Percentiles rank a stretch among this genome's conserved stretches.
Evolutionary conservation across 805 yeast species (phyloP).

Genomic region (Nakazawaea anatomiae): DNA sequence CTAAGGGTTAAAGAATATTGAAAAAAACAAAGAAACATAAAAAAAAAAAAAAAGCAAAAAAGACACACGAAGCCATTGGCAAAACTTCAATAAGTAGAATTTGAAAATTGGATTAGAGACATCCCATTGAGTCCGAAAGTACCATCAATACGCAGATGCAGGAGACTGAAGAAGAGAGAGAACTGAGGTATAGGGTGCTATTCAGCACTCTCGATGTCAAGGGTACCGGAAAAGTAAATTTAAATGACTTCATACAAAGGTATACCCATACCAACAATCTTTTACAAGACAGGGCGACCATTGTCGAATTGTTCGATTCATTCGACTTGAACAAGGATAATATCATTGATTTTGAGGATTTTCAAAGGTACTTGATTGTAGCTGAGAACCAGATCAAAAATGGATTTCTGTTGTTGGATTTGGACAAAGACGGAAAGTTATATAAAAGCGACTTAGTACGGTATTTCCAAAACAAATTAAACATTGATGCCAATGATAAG

Average conservation of each 20-base stretch:
- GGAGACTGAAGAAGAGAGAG: constrained; percentile 20
- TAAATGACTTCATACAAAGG: constrained; percentile 42
- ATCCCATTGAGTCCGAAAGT: too few species aligned
- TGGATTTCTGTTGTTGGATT: constrained; percentile 66
- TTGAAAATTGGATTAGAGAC: too few species aligned
- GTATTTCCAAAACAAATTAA: constrained; percentile 52
- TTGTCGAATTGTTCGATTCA: constrained; percentile 48
- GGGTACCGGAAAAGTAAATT: constrained; percentile 42
- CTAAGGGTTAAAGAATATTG: too few species aligned
- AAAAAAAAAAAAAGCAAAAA: too few species aligned
- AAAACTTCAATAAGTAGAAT: too few species aligned
- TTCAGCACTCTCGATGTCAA: constrained; percentile 39
- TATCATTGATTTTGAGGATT: constrained; percentile 57
- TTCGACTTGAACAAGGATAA: constrained; percentile 55
- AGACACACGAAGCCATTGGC: too few species aligned
- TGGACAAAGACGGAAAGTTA: constrained; percentile 67
- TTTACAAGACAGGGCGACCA: constrained; percentile 52
- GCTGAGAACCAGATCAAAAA: constrained; percentile 68
- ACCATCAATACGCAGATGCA: background rate
- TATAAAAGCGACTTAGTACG: constrained; percentile 57
- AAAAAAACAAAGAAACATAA: too few species aligned
- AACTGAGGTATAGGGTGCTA: constrained; percentile 31
- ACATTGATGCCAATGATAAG: constrained; percentile 44
- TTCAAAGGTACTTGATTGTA: constrained; percentile 52
- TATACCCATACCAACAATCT: constrained; percentile 53